Evolutionary conservation across 2,329 filamentous ascomycete species (phyloP).

Genomic region (Coniochaeta sp.): DNA sequence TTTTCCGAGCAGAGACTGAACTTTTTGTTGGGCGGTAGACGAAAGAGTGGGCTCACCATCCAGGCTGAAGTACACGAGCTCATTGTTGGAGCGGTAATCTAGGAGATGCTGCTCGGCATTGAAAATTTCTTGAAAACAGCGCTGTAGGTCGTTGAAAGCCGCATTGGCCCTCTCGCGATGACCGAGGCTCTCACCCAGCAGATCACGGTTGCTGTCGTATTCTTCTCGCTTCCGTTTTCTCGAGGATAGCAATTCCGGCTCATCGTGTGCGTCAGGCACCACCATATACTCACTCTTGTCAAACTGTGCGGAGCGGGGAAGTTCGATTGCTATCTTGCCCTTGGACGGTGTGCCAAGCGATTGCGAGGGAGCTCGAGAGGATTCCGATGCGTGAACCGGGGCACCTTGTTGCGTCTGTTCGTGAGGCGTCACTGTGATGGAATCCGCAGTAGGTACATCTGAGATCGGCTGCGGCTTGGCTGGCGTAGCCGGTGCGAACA

Average conservation of each 20-base stretch:
- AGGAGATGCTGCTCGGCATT: constrained; percentile 65
- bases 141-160: constrained; percentile 63
- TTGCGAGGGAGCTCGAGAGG: neutral
- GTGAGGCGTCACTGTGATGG: neutral
- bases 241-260: constrained; percentile 38
- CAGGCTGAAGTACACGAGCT: constrained; percentile 45
- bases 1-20: constrained; percentile 68
- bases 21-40: constrained; percentile 57
- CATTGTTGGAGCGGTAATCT: constrained; percentile 45
- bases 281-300: constrained; percentile 47
- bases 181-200: constrained; percentile 59
- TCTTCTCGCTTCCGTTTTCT: constrained; percentile 47
- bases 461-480: constrained; percentile 16
- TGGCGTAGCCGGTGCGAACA: constrained; percentile 15
- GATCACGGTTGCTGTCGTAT: constrained; percentile 44
- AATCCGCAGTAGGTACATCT: constrained; percentile 6
- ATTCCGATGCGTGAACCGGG: neutral
- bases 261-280: constrained; percentile 37
- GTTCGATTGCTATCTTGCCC: constrained; percentile 37
- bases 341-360: constrained; percentile 8
- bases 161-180: constrained; percentile 76
- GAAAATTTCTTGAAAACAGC: constrained; percentile 65
- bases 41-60: constrained; percentile 61
- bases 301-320: constrained; percentile 31
- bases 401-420: neutral